phyloP scores from a whole-genome alignment of 1,284 basidiomycete genomes.

The Spongiforma sp. region DNA sequence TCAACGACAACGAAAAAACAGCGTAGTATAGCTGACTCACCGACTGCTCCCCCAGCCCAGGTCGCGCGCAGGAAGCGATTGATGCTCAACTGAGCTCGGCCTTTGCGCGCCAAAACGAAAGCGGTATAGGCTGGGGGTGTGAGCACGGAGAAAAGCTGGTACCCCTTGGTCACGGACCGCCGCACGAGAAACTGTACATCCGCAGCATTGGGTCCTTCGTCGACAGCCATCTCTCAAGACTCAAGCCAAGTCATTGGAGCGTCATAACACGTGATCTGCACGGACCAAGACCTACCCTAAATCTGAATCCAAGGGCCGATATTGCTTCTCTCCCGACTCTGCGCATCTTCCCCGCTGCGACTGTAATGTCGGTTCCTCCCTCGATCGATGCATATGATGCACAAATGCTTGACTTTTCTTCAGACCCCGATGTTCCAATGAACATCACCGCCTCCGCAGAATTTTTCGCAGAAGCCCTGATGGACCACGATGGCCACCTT shows the following conservation, averaged over 20 bases:
- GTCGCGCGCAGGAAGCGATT: constrained; percentile 70
- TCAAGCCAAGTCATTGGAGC: too few species aligned
- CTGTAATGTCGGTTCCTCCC: constrained; percentile 39
- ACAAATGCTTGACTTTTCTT: constrained; percentile 70
- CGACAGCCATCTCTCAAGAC: constrained; percentile 24
- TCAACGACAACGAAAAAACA: neutral
- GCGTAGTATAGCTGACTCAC: constrained; percentile 26
- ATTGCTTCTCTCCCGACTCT: constrained; percentile 17
- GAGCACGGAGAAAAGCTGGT: constrained; percentile 64
- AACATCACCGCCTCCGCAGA: constrained; percentile 51
- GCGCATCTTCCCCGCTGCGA: constrained; percentile 17
- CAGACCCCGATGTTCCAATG: constrained; percentile 70
- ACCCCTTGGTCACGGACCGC: constrained; percentile 66
- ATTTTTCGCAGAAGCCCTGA: constrained; percentile 58
- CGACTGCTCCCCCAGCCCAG: constrained; percentile 67
- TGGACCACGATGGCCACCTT: constrained; percentile 62
- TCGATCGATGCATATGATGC: constrained; percentile 63
- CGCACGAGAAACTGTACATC: constrained; percentile 54
- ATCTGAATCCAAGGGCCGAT: constrained; percentile 16
- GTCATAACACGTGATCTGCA: constrained; percentile 36
- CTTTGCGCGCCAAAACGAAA: constrained; percentile 56
- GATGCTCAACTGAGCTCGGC: constrained; percentile 55
- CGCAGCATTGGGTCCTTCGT: constrained; percentile 18
- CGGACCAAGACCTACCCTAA: constrained; percentile 41
- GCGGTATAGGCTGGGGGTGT: constrained; percentile 62